These are phyloP conservation scores for Agrocybe praecox DNA, from an alignment of 768 basidiomycete genomes.

Conservation along the genomic window DNA sequence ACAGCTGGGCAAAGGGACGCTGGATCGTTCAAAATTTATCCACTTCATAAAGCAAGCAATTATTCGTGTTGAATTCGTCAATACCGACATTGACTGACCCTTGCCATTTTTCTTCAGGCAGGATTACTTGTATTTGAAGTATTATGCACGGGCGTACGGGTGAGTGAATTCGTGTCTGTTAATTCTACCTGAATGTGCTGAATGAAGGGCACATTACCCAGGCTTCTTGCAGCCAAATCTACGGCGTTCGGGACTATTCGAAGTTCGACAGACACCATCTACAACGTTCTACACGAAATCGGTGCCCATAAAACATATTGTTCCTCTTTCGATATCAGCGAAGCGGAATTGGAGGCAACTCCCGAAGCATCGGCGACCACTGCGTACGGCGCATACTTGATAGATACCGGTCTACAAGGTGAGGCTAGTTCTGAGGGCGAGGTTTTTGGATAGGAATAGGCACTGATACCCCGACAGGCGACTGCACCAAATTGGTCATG, in stretches of 20 bases:
- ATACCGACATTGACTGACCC: background rate
- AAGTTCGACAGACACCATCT: slow-evolving; percentile 63
- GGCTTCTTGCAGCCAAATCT: slow-evolving; percentile 81
- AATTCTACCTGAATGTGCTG: background rate
- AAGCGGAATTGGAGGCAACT: slow-evolving; percentile 60
- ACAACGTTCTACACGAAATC: slow-evolving; percentile 69
- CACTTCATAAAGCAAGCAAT: slow-evolving; percentile 79
- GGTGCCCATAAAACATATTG: slow-evolving; percentile 75
- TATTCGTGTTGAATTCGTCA: background rate
- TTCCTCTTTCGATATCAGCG: slow-evolving; percentile 64
- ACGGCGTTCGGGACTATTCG: slow-evolving; percentile 61
- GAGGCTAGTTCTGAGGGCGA: slow-evolving; percentile 2
- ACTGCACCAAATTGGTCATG: slow-evolving; percentile 72
- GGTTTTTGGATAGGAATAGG: background rate
- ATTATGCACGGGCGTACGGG: slow-evolving; percentile 85
- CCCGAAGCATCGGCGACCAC: slow-evolving; percentile 73
- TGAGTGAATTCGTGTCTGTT: slow-evolving; percentile 25
- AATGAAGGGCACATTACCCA: slow-evolving; percentile 20
- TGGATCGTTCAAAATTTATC: slow-evolving; percentile 66
- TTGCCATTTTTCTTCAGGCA: slow-evolving; percentile 47
- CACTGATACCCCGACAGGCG: slow-evolving; percentile 44
- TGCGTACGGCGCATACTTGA: slow-evolving; percentile 86
- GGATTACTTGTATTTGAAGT: slow-evolving; percentile 80
- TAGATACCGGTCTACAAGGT: slow-evolving; percentile 80
- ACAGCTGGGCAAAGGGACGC: slow-evolving; percentile 71